phyloP scores from a whole-genome alignment of 106 monocot genomes.

The Ottelia alismoides region DNA sequence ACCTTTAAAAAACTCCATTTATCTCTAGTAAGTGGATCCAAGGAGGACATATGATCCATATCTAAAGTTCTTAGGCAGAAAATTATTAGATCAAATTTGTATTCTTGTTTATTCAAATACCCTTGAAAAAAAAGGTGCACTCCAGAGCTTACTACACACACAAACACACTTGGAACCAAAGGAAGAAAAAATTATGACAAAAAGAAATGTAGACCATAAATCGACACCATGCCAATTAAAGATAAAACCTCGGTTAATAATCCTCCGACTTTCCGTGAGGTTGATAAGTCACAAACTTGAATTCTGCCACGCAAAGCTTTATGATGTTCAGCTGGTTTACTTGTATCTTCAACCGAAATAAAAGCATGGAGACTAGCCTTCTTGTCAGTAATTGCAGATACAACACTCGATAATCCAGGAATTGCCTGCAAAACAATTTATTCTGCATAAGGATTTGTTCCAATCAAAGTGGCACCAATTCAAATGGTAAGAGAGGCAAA shows the following conservation, averaged over 20 bases:
- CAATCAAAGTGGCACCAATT: not conserved
- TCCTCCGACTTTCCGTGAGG: slow-evolving; percentile 2
- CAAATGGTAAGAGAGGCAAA: not conserved
- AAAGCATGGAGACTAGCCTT: slow-evolving; percentile 2
- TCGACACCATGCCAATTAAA: not conserved
- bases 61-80: too few relatives aligned
- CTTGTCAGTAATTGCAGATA: not conserved
- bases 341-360: slow-evolving; percentile 10
- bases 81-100: too few relatives aligned
- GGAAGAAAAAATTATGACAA: not conserved
- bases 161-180: not conserved
- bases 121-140: not conserved
- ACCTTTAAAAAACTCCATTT: too few relatives aligned
- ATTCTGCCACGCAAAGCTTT: slow-evolving; percentile 11
- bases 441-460: too few relatives aligned
- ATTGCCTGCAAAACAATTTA: slow-evolving; percentile 17
- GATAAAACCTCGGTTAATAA: slow-evolving; percentile 14
- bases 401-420: slow-evolving; percentile 4
- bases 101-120: not conserved
- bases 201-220: not conserved
- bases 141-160: too few relatives aligned
- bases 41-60: too few relatives aligned
- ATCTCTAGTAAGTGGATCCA: too few relatives aligned
- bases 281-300: slow-evolving; percentile 11
- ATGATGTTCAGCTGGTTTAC: slow-evolving; percentile 1